Evolutionary conservation across 306 rosid genomes (phyloP).

Genomic region (Heteromeles arbutifolia): DNA sequence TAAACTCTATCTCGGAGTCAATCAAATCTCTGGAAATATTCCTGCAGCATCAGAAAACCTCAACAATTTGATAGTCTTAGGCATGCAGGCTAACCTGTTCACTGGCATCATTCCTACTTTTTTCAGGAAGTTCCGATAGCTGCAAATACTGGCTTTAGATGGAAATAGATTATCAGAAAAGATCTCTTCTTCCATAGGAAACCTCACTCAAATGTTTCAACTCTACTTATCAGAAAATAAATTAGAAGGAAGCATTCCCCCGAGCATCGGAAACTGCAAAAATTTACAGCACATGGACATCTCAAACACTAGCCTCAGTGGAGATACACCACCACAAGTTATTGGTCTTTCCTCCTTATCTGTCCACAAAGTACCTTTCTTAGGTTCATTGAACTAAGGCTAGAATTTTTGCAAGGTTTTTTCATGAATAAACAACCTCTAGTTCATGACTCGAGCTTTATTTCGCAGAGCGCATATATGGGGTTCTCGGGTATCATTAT

Average conservation of each 20-base stretch:
- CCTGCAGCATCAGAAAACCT: conserved; percentile 21
- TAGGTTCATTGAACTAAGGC: no score
- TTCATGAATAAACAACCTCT: no score
- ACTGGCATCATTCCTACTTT: conserved; percentile 14
- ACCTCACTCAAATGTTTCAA: conserved; percentile 12
- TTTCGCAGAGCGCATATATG: neutral
- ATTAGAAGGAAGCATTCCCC: conserved; percentile 32
- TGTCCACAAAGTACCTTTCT: no score
- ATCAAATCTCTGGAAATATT: conserved; percentile 19
- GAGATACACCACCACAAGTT: conserved; percentile 24
- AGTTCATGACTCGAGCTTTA: no score
- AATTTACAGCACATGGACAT: neutral
- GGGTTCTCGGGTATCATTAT: neutral
- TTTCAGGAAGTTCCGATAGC: no score
- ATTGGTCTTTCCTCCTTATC: neutral
- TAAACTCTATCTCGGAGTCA: neutral
- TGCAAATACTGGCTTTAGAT: neutral
- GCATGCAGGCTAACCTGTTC: neutral
- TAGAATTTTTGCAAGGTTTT: no score
- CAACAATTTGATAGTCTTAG: neutral
- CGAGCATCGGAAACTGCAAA: conserved; percentile 10
- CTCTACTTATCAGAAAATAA: conserved; percentile 3
- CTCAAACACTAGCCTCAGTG: conserved; percentile 9
- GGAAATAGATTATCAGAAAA: conserved; percentile 22
- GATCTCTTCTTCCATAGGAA: conserved; percentile 18